A percentile compares a stretch with the other conserved stretches of the same genome.
Conservation (phyloP, 202 grass and related monocot species). For the Dendrocalamus latiflorus region DNA sequence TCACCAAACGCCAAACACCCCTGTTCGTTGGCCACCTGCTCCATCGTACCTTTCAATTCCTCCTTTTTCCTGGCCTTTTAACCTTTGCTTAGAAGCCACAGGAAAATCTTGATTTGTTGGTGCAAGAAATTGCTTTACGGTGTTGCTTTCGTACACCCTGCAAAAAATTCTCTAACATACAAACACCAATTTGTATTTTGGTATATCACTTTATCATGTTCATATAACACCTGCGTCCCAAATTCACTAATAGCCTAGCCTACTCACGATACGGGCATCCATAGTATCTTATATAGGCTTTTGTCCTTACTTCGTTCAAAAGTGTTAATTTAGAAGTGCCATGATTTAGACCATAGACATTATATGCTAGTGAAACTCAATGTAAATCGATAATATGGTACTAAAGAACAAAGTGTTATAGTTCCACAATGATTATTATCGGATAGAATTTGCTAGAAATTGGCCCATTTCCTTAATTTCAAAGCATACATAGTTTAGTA, state of each 20-base stretch:
- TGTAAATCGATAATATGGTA: no score
- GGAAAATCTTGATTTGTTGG: background rate
- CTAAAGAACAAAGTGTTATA: no score
- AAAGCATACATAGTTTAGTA: no score
- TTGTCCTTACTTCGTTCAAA: no score
- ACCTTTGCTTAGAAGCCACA: conserved; percentile 39
- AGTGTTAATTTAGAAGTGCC: accelerated
- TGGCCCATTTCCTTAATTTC: no score
- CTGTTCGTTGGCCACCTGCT: background rate
- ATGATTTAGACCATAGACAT: no score
- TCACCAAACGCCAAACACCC: conserved; percentile 13
- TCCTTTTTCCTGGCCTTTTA: background rate
- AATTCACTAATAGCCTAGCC: no score
- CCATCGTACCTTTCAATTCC: background rate
- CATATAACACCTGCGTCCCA: accelerated
- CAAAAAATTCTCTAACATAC: background rate
- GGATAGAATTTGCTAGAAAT: conserved; percentile 23
- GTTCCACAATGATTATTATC: background rate
- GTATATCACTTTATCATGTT: background rate
- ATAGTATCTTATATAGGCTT: no score
- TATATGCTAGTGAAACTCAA: no score
- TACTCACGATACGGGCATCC: accelerated
- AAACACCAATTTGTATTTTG: background rate
- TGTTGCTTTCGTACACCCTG: background rate
- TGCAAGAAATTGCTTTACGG: background rate